A percentile compares a stretch with the other conserved stretches of the same genome.
These are phyloP conservation scores for Ganoderma lingzhi DNA, from an alignment of 1,284 basidiomycete species.

Conservation along the genomic window DNA sequence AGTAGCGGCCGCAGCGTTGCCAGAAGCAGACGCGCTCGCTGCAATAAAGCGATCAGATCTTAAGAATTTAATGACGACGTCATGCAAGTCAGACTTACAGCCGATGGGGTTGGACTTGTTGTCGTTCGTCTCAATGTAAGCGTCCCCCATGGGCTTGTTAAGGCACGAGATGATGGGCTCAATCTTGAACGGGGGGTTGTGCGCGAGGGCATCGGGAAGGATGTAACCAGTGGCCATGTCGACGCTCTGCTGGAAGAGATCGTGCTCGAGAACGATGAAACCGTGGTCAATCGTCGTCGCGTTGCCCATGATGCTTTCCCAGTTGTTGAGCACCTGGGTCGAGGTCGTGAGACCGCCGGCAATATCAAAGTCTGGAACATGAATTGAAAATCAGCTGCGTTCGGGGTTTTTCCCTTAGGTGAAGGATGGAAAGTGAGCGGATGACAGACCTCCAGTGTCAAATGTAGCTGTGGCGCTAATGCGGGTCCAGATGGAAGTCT, in stretches of 20 bases:
- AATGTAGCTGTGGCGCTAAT: slow-evolving; percentile 64
- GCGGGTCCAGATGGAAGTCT: slow-evolving; percentile 75
- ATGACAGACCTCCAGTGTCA: slow-evolving; percentile 65
- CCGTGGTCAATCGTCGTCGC: slow-evolving; percentile 57
- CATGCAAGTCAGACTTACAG: slow-evolving; percentile 7
- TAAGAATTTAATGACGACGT: too few relatives aligned
- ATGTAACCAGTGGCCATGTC: slow-evolving; percentile 78
- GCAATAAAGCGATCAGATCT: not conserved
- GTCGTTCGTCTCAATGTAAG: slow-evolving; percentile 76
- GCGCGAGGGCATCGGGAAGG: slow-evolving; percentile 70
- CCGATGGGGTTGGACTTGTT: slow-evolving; percentile 60
- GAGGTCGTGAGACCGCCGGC: slow-evolving; percentile 68
- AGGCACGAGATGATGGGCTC: slow-evolving; percentile 74
- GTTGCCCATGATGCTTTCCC: slow-evolving; percentile 68
- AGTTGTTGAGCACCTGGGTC: slow-evolving; percentile 66
- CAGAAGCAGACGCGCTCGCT: not conserved
- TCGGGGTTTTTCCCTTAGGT: not conserved
- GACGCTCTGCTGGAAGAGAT: slow-evolving; percentile 73
- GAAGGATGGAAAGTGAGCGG: not conserved
- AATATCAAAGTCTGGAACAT: slow-evolving; percentile 75
- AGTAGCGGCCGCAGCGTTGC: not conserved
- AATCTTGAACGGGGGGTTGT: slow-evolving; percentile 67
- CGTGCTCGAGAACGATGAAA: slow-evolving; percentile 82
- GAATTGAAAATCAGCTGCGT: not conserved
- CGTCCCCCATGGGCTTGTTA: slow-evolving; percentile 60